Base-by-base conservation (phyloP, 2,329 filamentous ascomycete species). In the Cladorrhinum sp. region DNA sequence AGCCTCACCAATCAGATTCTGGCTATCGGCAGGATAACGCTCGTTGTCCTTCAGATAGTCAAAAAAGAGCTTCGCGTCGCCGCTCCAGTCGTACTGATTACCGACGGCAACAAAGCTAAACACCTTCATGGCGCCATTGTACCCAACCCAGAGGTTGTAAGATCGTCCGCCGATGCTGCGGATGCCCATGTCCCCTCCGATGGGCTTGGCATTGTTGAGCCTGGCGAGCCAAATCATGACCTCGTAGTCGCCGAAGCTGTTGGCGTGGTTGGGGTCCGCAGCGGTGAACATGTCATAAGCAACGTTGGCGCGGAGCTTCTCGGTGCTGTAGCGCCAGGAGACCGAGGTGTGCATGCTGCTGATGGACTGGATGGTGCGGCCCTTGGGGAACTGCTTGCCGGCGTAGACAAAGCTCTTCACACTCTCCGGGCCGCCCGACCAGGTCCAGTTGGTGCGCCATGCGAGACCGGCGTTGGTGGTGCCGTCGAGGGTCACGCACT, bases 181-280 rank as follows among this genome's bases (percentile, higher is more conserved):
- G 0, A 76, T 82, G 2, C 78, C 82, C 62, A 85, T 76, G 1
- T 80, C 66, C 18, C 73, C 75, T 55, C 84, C 83, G 29, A 77
- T 80, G 58, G 74, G 71, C 56, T 78, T 80, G 67, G 87, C 85
- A 23, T 84, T 82, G 4, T 83, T 83, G 1, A 82, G 83, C 55
- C 81, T 80, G 24, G 81, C 83, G 50, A 85, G 72, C 85, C 86
- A 89, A 65, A 89, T 79, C 85, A 89, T 89, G 66, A 88, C 76
- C 72, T 88, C 86, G 68, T 84, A 87, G 27, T 73, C 72, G 1
- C 81, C 76, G 18, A 76, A 75, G 45, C 60, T 68, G 56, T 67
- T 72, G 41, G 57, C 60, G 50, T 70, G 70, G 24, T 69, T 62
- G 18, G 64, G 64, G 48, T 79, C 76, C 25, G 72, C 68, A 7